Conservation (phyloP, 139 green algal genomes). For the Picochlorum sp. region DNA sequence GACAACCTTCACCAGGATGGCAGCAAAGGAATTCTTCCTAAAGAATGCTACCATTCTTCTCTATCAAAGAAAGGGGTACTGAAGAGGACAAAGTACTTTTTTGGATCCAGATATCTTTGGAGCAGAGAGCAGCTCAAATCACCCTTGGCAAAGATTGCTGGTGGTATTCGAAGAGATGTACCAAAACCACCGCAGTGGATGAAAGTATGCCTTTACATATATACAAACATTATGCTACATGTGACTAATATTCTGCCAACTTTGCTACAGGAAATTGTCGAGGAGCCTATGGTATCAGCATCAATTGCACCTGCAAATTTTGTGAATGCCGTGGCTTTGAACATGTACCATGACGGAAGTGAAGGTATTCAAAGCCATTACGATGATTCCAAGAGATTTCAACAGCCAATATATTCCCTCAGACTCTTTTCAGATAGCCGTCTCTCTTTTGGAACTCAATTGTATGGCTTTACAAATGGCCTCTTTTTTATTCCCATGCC, state of each 20-base stretch:
- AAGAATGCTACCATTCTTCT: constrained; percentile 43
- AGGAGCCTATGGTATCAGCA: constrained; percentile 37
- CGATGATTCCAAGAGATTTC: constrained; percentile 56
- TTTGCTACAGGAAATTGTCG: constrained; percentile 25
- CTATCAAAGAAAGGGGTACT: constrained; percentile 17
- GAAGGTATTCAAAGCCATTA: constrained; percentile 68
- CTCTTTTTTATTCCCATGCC: constrained; percentile 64
- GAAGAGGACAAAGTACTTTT: constrained; percentile 70
- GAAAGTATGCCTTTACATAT: constrained; percentile 13
- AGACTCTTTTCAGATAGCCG: constrained; percentile 59
- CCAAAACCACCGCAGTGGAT: constrained; percentile 41
- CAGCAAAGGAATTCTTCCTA: constrained; percentile 23
- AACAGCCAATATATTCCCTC: constrained; percentile 49
- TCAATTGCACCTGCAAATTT: constrained; percentile 34
- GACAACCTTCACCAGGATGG: constrained; percentile 31
- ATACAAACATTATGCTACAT: constrained; percentile 2
- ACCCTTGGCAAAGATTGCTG: constrained; percentile 27
- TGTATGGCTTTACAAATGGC: constrained; percentile 57
- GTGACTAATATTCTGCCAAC: neutral
- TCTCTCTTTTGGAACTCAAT: constrained; percentile 58
- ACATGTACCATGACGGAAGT: constrained; percentile 67
- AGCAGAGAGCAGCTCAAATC: constrained; percentile 50
- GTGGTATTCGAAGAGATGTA: constrained; percentile 54
- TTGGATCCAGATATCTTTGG: constrained; percentile 63
- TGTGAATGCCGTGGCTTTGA: constrained; percentile 51